phyloP scores from a whole-genome alignment of 768 basidiomycete genomes.

The Podaxis rugospora region DNA sequence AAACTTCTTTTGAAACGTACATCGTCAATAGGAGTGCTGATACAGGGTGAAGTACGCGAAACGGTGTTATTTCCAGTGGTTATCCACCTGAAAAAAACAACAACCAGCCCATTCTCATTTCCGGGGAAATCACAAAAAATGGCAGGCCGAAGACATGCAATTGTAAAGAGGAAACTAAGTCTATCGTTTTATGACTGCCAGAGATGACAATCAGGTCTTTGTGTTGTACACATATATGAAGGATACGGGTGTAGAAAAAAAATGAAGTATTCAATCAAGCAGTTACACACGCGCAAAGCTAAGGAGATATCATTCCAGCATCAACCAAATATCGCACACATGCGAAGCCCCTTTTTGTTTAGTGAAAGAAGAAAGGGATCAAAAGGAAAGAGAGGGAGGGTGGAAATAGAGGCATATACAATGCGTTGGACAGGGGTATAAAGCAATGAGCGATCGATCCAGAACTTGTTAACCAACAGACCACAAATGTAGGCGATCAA shows the following conservation, averaged over 20 bases:
- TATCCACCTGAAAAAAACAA: conserved; percentile 4
- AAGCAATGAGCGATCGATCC: conserved; percentile 13
- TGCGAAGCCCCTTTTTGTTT: conserved; percentile 19
- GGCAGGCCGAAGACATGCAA: conserved; percentile 3
- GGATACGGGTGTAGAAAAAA: conserved; percentile 17
- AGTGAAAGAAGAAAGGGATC: conserved; percentile 15
- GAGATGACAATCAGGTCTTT: conserved; percentile 29
- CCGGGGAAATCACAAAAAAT: background rate
- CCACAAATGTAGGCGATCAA: conserved; percentile 21
- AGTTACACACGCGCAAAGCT: conserved; percentile 20
- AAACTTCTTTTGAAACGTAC: conserved; percentile 11
- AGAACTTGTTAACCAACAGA: conserved; percentile 32
- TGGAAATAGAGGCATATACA: conserved; percentile 26
- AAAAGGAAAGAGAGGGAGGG: conserved; percentile 26
- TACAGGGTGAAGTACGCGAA: conserved; percentile 5
- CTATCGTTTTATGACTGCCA: conserved; percentile 30
- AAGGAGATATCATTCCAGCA: conserved; percentile 26
- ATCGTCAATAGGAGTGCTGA: background rate
- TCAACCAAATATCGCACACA: conserved; percentile 23
- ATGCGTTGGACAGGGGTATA: conserved; percentile 14
- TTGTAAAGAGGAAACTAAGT: conserved; percentile 23
- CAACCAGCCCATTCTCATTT: background rate
- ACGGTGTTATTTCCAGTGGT: background rate
- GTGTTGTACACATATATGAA: conserved; percentile 39
- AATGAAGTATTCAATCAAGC: conserved; percentile 27